Base-by-base conservation (phyloP, 495 filamentous ascomycete species). In the Aspergillus affinis region DNA sequence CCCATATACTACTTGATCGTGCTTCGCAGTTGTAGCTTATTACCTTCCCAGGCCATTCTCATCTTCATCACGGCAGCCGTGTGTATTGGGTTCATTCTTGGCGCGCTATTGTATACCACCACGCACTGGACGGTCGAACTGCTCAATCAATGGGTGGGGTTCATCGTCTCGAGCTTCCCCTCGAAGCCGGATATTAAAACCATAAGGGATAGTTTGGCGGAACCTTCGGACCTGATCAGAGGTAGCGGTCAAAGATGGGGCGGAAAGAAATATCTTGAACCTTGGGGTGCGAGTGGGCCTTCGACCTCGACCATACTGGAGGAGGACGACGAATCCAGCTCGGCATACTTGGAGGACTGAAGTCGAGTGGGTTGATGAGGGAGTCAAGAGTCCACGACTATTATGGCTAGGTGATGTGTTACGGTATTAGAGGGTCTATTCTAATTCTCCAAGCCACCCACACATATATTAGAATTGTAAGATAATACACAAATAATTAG, bases 21-120 rank as follows among this genome's bases (percentile, higher is more conserved):
- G 26, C 58, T 65, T 58, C 50, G 51, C 65, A 51, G 59, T 62
- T 64, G 58, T 65, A 60, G 60, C 64, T 62, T 48, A 70, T 61
- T 61, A 65, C 64, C 71, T 46, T 68, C 51, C 10, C 29, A 89
- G 87, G 83, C 84, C 51, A 66, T 90, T 21, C 86, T 88, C 65
- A 84, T 84, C 65, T 90, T 84, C 72, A 69, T 90, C 26, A 83
- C 82, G 48, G 74, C 82, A 54, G 87, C 87, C 18, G 72, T 77
- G 13, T 57, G 88, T 20, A 76, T 87, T 58, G 89, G 87, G 1
- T 62, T 82, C 18, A 45, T 79, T 18, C 73, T 81, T 18, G 87
- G 82, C 30, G 61, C 75, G 15, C 53, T 81, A 10, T 67, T 88
- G 49, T 76, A 82, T 65, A 68, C 78, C 27, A 71, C 72, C 13